phyloP scores from a whole-genome alignment of 176 grass and related monocot genomes.

The Phoenix roebelenii region DNA sequence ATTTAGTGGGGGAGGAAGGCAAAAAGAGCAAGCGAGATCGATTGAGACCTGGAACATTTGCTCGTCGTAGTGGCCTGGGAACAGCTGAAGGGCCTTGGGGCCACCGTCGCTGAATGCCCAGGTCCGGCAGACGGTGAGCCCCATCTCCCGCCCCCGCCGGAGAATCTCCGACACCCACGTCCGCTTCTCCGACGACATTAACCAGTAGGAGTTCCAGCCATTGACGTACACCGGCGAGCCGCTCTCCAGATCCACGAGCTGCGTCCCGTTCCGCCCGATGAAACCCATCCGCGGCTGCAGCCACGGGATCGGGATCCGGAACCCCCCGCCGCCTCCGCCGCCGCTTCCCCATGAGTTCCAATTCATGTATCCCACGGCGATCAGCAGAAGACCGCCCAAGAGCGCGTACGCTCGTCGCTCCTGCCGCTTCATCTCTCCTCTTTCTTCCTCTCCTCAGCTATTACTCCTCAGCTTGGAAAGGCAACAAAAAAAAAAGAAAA shows the following conservation, averaged over 20 bases:
- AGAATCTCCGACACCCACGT: conserved; percentile 59
- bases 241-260: conserved; percentile 45
- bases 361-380: no score
- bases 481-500: no score
- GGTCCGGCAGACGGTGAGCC: conserved; percentile 68
- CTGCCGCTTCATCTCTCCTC: no score
- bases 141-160: conserved; percentile 52
- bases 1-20: no score
- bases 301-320: conserved; percentile 73
- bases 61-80: conserved; percentile 62
- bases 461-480: no score
- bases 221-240: conserved; percentile 64
- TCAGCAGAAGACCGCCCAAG: no score
- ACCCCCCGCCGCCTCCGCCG: not conserved
- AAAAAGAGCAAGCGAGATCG: not conserved
- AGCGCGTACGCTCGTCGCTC: no score
- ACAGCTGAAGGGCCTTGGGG: conserved; percentile 71
- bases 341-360: no score
- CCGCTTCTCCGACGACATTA: conserved; percentile 37
- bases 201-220: conserved; percentile 98
- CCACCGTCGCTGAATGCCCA: conserved; percentile 84
- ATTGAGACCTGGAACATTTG: conserved; percentile 56
- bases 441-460: no score
- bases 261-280: conserved; percentile 41
- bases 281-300: conserved; percentile 72